These are phyloP conservation scores for Yamadazyma atmosphaerica DNA, from an alignment of 1,139 yeast genomes.

Conservation along the genomic window DNA sequence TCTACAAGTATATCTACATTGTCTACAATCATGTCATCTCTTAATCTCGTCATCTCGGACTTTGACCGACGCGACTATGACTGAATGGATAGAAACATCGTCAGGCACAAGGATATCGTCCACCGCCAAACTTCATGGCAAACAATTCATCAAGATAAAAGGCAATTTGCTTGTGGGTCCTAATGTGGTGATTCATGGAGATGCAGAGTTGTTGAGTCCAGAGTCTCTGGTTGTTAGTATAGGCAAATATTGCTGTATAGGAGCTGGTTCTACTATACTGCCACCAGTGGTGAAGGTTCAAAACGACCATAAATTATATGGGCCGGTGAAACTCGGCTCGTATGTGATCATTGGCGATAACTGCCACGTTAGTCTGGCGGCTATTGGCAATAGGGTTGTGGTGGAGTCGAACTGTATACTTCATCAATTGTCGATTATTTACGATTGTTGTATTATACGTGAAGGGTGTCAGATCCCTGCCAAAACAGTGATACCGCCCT, in stretches of 20 bases:
- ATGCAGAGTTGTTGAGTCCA: slow-evolving; percentile 27
- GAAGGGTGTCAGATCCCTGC: slow-evolving; percentile 54
- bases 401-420: slow-evolving; percentile 45
- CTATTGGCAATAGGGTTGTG: slow-evolving; percentile 58
- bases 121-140: slow-evolving; percentile 33
- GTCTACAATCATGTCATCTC: too few species aligned
- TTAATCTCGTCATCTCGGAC: too few species aligned
- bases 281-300: slow-evolving; percentile 30
- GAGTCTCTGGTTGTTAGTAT: slow-evolving; percentile 40
- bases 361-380: slow-evolving; percentile 42
- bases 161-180: slow-evolving; percentile 36
- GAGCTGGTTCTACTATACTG: slow-evolving; percentile 23
- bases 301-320: slow-evolving; percentile 16
- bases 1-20: too few species aligned
- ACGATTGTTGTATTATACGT: slow-evolving; percentile 61
- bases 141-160: slow-evolving; percentile 27
- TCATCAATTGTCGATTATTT: slow-evolving; percentile 50
- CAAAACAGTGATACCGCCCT: slow-evolving; percentile 60
- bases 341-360: slow-evolving; percentile 53
- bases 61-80: neutral
- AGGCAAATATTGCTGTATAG: slow-evolving; percentile 53
- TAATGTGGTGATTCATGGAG: slow-evolving; percentile 39
- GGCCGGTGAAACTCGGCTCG: slow-evolving; percentile 54
- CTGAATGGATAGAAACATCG: slow-evolving; percentile 34
- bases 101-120: slow-evolving; percentile 61